Evolutionary conservation across 495 filamentous ascomycete genomes (phyloP), one percentile per base, ranked within the genome.

Genomic region (Aspergillus biplanus): DNA sequence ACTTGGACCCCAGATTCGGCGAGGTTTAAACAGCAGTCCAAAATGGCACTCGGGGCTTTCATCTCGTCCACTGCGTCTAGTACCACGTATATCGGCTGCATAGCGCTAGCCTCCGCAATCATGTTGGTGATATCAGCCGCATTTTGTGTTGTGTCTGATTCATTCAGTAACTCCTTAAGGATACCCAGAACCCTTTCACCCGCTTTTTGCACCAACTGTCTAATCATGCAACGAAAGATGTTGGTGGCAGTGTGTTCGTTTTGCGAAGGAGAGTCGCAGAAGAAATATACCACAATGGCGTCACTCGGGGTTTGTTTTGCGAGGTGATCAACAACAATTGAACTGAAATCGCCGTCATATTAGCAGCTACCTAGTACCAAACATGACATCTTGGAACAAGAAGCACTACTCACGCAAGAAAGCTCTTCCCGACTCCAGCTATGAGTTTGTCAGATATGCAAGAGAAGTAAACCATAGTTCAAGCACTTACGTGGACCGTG

Each of bases 241-340:
- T 55, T 33, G 33, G 64, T 8, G 4, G 50, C 56, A 5, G 4
- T 59, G 11, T 63, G 59, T 46, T 67, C 53, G 18, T 64, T 35
- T 47, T 58, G 59, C 3, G 61, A 63, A 8, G 65, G 56, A 52
- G 60, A 67, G 52, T 67, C 65, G 54, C 65, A 67, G 52, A 67
- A 67, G 56, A 67, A 63, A 21, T 54, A 63, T 0, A 63, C 39
- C 7, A 63, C 47, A 5, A 53, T 15, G n/a, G n/a, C 47, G 6
- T 67, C 50, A 11, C 44, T n/a, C 0, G 59, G n/a, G 0, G 3
- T 27, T 27, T 27, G n/a, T 11, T 56, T 18, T 9, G 56, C 5
- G 7, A 59, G 37, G 37, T 59, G 21, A 35, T 63, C 50, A 18
- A 59, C 34, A 3, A 59, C 15, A 4, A 35, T 16, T 6, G 62